Evolutionary conservation across 2,329 filamentous ascomycete genomes (phyloP).

Genomic region (Cordyceps cateniannulata): DNA sequence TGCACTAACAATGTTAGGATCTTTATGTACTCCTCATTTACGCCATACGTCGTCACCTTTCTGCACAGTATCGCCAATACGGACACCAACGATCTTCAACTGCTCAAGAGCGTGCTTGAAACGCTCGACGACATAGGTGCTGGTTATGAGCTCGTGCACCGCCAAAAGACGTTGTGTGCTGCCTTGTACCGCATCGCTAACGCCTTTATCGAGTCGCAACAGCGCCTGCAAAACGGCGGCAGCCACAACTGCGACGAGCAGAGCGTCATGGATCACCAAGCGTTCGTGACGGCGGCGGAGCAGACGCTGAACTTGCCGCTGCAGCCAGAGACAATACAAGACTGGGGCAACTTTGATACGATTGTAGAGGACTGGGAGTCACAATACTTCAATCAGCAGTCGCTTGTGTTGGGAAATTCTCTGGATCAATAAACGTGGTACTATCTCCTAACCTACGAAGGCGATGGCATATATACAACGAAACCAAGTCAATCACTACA

Average conservation of each 20-base stretch:
- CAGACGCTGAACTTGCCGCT: constrained; percentile 7
- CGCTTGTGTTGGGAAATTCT: constrained; percentile 5
- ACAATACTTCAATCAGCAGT: constrained; percentile 11
- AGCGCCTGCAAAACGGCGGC: background rate
- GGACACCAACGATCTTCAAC: constrained; percentile 12
- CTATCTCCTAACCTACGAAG: background rate
- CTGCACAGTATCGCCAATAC: constrained; percentile 16
- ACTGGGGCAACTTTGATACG: constrained; percentile 10
- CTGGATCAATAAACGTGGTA: background rate
- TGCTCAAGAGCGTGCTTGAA: constrained; percentile 9
- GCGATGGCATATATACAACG: background rate
- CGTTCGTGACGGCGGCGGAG: background rate
- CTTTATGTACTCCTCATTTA: constrained; percentile 19
- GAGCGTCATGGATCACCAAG: background rate
- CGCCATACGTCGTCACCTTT: constrained; percentile 18
- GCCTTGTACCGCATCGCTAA: constrained; percentile 8
- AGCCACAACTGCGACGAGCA: background rate
- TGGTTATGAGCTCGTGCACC: background rate
- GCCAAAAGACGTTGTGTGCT: constrained; percentile 8
- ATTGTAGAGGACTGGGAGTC: constrained; percentile 12
- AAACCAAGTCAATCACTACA: background rate
- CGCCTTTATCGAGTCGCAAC: background rate
- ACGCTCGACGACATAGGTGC: constrained; percentile 7
- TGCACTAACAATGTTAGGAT: constrained; percentile 12
- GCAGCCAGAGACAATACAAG: constrained; percentile 1